Percentiles rank a stretch among this genome's conserved stretches.
These are phyloP conservation scores for Phaeotremella skinneri DNA, from an alignment of 768 basidiomycete species.

Conservation along the genomic window DNA sequence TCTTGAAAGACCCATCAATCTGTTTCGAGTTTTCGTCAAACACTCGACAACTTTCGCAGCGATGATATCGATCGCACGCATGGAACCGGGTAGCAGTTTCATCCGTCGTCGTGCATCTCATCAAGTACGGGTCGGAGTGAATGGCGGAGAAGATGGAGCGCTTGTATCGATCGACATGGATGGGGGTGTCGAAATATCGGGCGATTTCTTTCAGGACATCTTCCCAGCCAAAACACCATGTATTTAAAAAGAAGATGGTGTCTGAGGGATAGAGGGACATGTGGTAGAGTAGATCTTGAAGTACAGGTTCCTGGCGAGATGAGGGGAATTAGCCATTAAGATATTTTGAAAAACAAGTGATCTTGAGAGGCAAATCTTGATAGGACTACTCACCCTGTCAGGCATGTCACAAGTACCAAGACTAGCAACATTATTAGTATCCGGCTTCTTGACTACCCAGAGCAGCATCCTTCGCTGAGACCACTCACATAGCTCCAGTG, in stretches of 20 bases:
- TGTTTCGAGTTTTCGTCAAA: slow-evolving; percentile 27
- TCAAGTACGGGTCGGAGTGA: slow-evolving; percentile 58
- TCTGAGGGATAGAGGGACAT: slow-evolving; percentile 65
- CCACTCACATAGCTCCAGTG: slow-evolving; percentile 57
- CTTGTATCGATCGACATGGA: slow-evolving; percentile 92
- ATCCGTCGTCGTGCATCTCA: slow-evolving; percentile 32
- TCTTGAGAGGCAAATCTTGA: neutral
- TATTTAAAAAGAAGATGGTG: slow-evolving; percentile 80
- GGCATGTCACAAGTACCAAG: slow-evolving; percentile 52
- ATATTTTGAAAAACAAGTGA: neutral
- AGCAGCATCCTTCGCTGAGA: neutral
- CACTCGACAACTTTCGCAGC: slow-evolving; percentile 56
- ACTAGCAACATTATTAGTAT: slow-evolving; percentile 21
- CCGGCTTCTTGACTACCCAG: neutral
- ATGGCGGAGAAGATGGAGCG: slow-evolving; percentile 64
- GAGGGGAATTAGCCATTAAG: neutral
- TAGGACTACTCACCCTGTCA: slow-evolving; percentile 30
- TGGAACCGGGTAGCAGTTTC: slow-evolving; percentile 73
- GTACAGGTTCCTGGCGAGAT: slow-evolving; percentile 68
- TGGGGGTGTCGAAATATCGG: slow-evolving; percentile 65
- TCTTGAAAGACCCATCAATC: slow-evolving; percentile 26
- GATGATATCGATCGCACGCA: slow-evolving; percentile 80
- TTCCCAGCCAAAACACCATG: slow-evolving; percentile 98
- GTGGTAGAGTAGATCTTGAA: slow-evolving; percentile 65
- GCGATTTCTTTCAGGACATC: slow-evolving; percentile 77